Evolutionary conservation across 345 rosid species (phyloP), one percentile per base, ranked within the genome.

Genomic region (Ricinus communis): DNA sequence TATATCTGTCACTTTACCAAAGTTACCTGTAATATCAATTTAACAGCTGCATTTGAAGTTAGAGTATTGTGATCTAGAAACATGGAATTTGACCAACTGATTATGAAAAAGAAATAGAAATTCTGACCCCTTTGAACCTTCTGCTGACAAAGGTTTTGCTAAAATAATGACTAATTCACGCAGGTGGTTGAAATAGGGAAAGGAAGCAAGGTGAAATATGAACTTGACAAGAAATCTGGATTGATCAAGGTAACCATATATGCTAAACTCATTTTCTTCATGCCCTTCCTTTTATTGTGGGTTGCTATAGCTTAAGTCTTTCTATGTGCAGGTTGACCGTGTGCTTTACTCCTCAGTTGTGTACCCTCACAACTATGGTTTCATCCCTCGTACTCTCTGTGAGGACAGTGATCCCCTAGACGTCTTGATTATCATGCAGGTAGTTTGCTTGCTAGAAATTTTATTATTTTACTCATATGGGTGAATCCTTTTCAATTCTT

Each of bases 171-270:
- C 24, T 38, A 58, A 40, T 65, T 33, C 28, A 18, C 60, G 76
- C 73, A 77, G 80, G 80, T 77, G 57, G 11, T 77, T 52, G 80
- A 77, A 68, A 77, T 77, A 43, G 70, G 73, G 38, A 77, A 77
- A 62, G 80, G 80, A 0, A 68, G 80, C 76, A 77, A 77, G 70
- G 80, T 77, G 80, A 77, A 77, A 54, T 77, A 77, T 68, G 80
- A 77, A 60, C 80, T 77, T 38, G 80, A 77, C 70, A 77, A 77
- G 49, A 77, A 68, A 64, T 72, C 76, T 62, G 80, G 80, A 52
- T 59, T 77, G 14, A 77, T 77, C 66, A 72, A 62, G 80, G 80
- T 77, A 62, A 30, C 56, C 25, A 16, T 19, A n/a, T 14, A 5
- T 64, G 59, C 36, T 59, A 49, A 51, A 18, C 64, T 66, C 47